Evolutionary conservation across 1,139 yeast species (phyloP), one percentile per base, ranked within the genome.

Genomic region (Lodderomyces orthopsilosis): DNA sequence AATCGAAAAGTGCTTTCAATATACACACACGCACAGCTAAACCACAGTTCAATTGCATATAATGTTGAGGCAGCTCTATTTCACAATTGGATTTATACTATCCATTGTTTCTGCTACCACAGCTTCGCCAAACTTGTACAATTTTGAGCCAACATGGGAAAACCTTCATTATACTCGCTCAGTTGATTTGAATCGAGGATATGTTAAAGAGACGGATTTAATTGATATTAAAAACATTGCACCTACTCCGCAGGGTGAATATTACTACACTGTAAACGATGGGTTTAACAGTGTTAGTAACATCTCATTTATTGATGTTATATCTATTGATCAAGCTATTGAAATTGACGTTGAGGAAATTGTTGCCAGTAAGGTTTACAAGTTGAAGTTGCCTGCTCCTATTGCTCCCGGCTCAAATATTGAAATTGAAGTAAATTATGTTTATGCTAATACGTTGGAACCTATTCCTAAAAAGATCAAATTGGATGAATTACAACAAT

Each of bases 381-480:
- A 74, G 54, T 75, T 78, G 54, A 65, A 68, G 47, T 57, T 89
- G 26, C 86, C 90, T 15, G 69, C 70, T 42, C 86, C 94, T 30
- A 65, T 91, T 46, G 77, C 84, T 6, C 87, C 95, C 19, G 79
- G 80, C 34, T 73, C 81, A 14, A 64, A 67, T 38, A 59, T 74
- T 38, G 68, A 72, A 34, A 54, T 93, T 44, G 65, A 69, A 37
- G 63, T 85, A n/a, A 76, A 79, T 28, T 67, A 75, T 48, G 79
- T 83, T 5, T 69, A 79, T 50, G 70, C 78, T 36, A 69, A 74
- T 45, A 62, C 69, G 13, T 57, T 83, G 41, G 51, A 54, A 39
- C 87, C 97, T 37, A 63, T 79, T 44, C 98, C 98, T 3, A 74
- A 72, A 41, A 66, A 71, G 47, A 78, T 85, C 39, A 70, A 66